Base-by-base conservation (phyloP, 306 rosid species). In the Abrus precatorius region DNA sequence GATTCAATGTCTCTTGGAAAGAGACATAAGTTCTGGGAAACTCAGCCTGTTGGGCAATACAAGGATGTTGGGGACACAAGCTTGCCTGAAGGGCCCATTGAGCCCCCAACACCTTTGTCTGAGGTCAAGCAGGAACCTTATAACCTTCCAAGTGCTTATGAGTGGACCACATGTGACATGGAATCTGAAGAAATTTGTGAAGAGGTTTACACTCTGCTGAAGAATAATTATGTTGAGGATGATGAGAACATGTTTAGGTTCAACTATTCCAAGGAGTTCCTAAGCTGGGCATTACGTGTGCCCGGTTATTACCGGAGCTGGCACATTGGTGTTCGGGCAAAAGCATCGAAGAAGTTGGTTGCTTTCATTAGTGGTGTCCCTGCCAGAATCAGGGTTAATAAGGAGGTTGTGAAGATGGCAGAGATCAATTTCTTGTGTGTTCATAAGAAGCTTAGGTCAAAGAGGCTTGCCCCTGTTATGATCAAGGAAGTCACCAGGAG, bases 381-480 rank as follows among this genome's bases (percentile, higher is more conserved):
- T 14, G 96, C 96, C 6, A 91, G 94, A 72, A 93, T 93, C 53
- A 89, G 91, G 69, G 97, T 76, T 28, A 82, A 85, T 34, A 80
- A 78, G 14, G 76, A 55, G 5, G 54, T 93, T 63, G 96, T 93
- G 63, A 93, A 81, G 50, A 93, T 91, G 97, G 96, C 96, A 9
- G 97, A 93, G 89, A 88, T 93, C 70, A 93, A 93, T 59, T 93
- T 93, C 82, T 74, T 93, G 56, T 93, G 97, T 56, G 96, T 93
- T 44, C 97, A 93, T 72, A 93, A 93, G 91, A 93, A 91, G 87
- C 94, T 93, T 7, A 84, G 96, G 82, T 85, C 96, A 0, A 93
- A 93, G 84, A 89, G 97, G 45, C 94, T 93, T 55, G 97, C 96
- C 0, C 97, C 96, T 29, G 96, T 93, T 40, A 91, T 93, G 97